Conservation (phyloP, 1,284 basidiomycete genomes). For the Microbotryum violaceum region DNA sequence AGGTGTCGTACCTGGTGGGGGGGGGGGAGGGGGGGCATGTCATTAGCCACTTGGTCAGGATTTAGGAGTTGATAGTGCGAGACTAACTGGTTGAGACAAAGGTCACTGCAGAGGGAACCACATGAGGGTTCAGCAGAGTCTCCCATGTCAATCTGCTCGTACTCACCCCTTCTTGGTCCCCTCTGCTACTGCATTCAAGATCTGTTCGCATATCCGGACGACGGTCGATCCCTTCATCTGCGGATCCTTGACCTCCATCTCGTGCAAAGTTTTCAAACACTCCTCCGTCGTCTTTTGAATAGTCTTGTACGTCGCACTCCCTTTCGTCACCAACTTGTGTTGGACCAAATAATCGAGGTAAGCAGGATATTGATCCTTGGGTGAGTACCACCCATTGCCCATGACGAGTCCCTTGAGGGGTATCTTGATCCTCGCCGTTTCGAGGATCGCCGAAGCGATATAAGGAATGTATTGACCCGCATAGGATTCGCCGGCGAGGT, state of each 20-base stretch:
- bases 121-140: not conserved
- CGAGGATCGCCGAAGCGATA: constrained; percentile 54
- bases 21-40: too few relatives aligned
- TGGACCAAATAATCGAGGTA: constrained; percentile 54
- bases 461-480: constrained; percentile 99
- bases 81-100: constrained; percentile 69
- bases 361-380: constrained; percentile 75
- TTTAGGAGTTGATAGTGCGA: too few relatives aligned
- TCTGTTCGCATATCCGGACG: constrained; percentile 56
- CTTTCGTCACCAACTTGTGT: constrained; percentile 64
- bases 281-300: constrained; percentile 55
- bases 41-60: too few relatives aligned
- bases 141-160: constrained; percentile 5
- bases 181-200: constrained; percentile 58
- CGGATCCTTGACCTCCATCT: constrained; percentile 47
- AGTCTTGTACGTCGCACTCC: constrained; percentile 58
- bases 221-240: constrained; percentile 50
- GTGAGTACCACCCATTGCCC: constrained; percentile 97
- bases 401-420: constrained; percentile 74
- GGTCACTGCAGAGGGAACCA: constrained; percentile 37
- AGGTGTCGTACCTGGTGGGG: constrained; percentile 64
- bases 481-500: constrained; percentile 85
- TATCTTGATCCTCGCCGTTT: constrained; percentile 34
- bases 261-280: constrained; percentile 50
- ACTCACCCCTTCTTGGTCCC: constrained; percentile 29